Conservation (phyloP, 2,329 filamentous ascomycete species). For the Fusarium humuli region DNA sequence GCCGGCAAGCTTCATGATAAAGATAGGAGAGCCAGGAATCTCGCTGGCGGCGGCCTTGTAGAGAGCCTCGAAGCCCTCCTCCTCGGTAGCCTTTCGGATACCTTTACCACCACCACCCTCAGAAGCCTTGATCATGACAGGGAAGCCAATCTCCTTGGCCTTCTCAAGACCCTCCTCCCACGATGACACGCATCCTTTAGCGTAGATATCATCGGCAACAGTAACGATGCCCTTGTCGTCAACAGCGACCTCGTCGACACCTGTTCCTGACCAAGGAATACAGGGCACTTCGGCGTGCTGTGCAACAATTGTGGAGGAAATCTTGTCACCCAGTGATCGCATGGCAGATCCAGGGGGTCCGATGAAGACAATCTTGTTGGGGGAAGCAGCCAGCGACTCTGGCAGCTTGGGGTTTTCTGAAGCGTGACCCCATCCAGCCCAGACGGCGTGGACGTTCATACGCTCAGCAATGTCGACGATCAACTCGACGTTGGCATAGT, state of each 20-base stretch:
- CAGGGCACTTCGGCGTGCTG: conserved; percentile 96
- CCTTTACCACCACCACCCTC: conserved; percentile 99
- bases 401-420: conserved; percentile 98
- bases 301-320: conserved; percentile 98
- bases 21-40: conserved; percentile 98
- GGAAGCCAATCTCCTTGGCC: conserved; percentile 93
- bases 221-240: conserved; percentile 91
- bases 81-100: conserved; percentile 91
- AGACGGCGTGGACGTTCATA: conserved; percentile 98
- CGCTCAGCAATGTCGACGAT: conserved; percentile 99
- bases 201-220: conserved; percentile 85
- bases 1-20: conserved; percentile 99
- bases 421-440: conserved; percentile 99
- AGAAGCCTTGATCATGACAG: conserved; percentile 99
- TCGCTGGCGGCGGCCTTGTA: conserved; percentile 98
- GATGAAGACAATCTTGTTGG: conserved; percentile 99
- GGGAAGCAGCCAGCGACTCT: conserved; percentile 93
- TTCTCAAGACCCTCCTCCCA: conserved; percentile 90
- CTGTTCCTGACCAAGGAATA: conserved; percentile 99
- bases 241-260: conserved; percentile 82
- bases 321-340: conserved; percentile 99
- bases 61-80: conserved; percentile 84
- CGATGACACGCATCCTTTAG: conserved; percentile 89
- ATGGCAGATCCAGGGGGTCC: conserved; percentile 97
- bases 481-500: conserved; percentile 99